Base-by-base conservation (phyloP, 768 basidiomycete genomes). In the Lyophyllum atratum region DNA sequence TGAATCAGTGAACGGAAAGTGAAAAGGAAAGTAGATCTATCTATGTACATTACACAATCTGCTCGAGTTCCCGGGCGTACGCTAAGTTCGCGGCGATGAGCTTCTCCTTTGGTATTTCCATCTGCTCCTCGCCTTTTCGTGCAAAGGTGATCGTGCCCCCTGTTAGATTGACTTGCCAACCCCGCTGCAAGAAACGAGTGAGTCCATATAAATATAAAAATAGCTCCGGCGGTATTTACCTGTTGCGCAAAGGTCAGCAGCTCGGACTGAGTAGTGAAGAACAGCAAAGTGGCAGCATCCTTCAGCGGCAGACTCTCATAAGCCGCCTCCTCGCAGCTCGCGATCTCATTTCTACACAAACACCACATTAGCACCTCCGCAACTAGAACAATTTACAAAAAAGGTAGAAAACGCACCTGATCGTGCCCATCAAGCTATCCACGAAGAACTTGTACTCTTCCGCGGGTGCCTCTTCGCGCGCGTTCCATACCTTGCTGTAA, bases 401-500 rank as follows among this genome's bases (percentile, higher is more conserved):
- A 28, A 25, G 31, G 21, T 12, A 37, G 34, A 26, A 2, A 19
- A 70, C 80, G 50, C 59, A 94, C 95, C 95, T 78, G 64, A 98
- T 95, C 3, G 95, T 98, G 15, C 89, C 89, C 89, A 97, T 93
- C 66, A 97, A 76, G 64, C 91, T 91, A 67, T 95, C 92, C 10
- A 97, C 85, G 65, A 98, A 93, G 77, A 92, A 92, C 63, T 90
- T 92, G 79, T 97, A 97, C 69, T 98, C 96, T 60, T 94, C 92
- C 34, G 91, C 85, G 1, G 95, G 94, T 1, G 95, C 92, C 65
- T 94, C 88, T 61, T 92, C 92, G 62, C 95, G 85, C 34, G 95
- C 95, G 66, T 91, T 87, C 92, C 95, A 99, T 11, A 98, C 96
- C 71, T 96, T 96, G 74, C 92, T 93, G 72, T 98, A 99, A 66